These are phyloP conservation scores for Alternaria sp. DNA, from an alignment of 2,329 filamentous ascomycete species.

Conservation along the genomic window DNA sequence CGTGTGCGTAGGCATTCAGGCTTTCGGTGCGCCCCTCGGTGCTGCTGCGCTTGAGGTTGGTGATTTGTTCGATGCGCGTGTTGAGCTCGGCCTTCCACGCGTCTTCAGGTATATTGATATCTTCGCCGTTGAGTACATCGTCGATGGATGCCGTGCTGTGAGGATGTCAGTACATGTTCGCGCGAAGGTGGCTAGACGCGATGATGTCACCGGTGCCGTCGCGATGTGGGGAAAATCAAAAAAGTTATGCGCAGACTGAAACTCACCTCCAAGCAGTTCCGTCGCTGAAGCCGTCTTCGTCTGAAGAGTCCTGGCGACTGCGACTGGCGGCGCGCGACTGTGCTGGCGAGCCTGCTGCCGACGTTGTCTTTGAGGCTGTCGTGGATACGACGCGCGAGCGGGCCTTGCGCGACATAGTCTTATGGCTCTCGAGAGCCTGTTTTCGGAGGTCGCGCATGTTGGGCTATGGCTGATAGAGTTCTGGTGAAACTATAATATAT, in stretches of 20 bases:
- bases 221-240: slow-evolving; percentile 15
- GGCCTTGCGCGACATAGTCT: slow-evolving; percentile 74
- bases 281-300: slow-evolving; percentile 68
- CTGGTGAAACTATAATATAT: neutral
- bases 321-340: slow-evolving; percentile 59
- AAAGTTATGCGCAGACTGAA: slow-evolving; percentile 10
- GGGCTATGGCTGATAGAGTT: neutral
- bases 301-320: slow-evolving; percentile 69
- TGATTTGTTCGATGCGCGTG: slow-evolving; percentile 72
- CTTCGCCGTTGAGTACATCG: slow-evolving; percentile 61
- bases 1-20: slow-evolving; percentile 66
- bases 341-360: slow-evolving; percentile 63
- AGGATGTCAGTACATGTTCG: slow-evolving; percentile 29
- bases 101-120: slow-evolving; percentile 56
- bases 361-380: slow-evolving; percentile 64
- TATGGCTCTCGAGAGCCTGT: slow-evolving; percentile 74
- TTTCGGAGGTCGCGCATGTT: slow-evolving; percentile 69
- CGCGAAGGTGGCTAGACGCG: slow-evolving; percentile 3
- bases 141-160: slow-evolving; percentile 70
- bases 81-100: slow-evolving; percentile 68
- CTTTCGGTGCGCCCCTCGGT: slow-evolving; percentile 71
- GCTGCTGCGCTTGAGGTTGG: slow-evolving; percentile 80
- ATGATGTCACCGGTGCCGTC: slow-evolving; percentile 36
- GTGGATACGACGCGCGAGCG: slow-evolving; percentile 63
- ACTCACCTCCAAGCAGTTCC: slow-evolving; percentile 64